Conservation (phyloP, 768 basidiomycete genomes). For the Xanthoconium stramineum region DNA sequence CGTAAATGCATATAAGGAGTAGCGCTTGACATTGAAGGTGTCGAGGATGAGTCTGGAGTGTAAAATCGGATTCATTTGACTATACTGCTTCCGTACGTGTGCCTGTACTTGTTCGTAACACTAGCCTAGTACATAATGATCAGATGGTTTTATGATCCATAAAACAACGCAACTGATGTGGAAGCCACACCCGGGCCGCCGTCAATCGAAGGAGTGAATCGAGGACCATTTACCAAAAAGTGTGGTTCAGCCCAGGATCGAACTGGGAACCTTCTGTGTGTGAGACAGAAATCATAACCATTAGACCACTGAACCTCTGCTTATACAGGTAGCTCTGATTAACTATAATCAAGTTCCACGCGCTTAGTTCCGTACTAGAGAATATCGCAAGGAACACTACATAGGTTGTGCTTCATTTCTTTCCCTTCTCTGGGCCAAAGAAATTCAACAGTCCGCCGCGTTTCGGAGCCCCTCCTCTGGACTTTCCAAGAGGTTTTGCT, state of each 20-base stretch:
- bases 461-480: constrained; percentile 20
- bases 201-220: too few relatives aligned
- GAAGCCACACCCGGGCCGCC: too few relatives aligned
- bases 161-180: too few relatives aligned
- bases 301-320: constrained; percentile 41
- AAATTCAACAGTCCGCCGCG: constrained; percentile 32
- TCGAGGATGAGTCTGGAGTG: neutral
- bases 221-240: neutral
- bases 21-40: neutral
- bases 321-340: too few relatives aligned
- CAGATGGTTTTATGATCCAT: too few relatives aligned
- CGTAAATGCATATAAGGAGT: neutral
- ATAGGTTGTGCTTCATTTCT: constrained; percentile 16
- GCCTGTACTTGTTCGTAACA: too few relatives aligned
- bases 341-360: too few relatives aligned
- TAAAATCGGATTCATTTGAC: neutral
- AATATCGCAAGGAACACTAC: neutral
- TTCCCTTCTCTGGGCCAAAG: constrained; percentile 30
- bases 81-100: too few relatives aligned
- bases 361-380: too few relatives aligned
- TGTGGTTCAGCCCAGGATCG: constrained; percentile 43
- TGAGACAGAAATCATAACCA: constrained; percentile 51
- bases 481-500: constrained; percentile 14
- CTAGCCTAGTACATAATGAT: too few relatives aligned
- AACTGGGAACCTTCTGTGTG: constrained; percentile 49